Evolutionary conservation across 2,329 filamentous ascomycete species (phyloP), one percentile per base, ranked within the genome.

Genomic region (Fusarium pseudocircinatum): DNA sequence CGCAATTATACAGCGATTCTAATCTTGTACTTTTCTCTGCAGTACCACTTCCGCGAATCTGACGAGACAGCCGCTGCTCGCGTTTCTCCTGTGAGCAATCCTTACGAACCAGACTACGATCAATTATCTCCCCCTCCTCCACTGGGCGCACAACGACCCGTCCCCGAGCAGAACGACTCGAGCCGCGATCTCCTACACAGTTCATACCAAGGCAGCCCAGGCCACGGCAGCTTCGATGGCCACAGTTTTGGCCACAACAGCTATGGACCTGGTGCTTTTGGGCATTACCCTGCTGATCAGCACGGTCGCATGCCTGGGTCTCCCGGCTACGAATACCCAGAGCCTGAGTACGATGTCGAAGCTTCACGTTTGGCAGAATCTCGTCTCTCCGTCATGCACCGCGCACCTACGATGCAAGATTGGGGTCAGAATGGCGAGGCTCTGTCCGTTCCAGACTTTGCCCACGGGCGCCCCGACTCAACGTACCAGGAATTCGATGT

Each of bases 41-140:
- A 75, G 73, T 75, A 75, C 47, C 73, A 75, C 47, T 75, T 75
- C 32, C 69, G 54, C 28, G 56, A 72, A 47, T 67, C 70, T 43
- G 65, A 70, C 47, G 70, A 72, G 18, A 53, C 57, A 37, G 59
- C 49, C 26, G 24, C 30, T 24, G 30, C 72, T 37, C 65, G 56
- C 9, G 62, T 64, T 30, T 73, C 70, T 13, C 70, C 65, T 16
- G 44, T 66, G 46, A 72, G 67, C 63, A 68, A 67, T 39, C 67
- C 73, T n/a, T 75, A 75, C 53, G 63, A 69, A 22, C 63, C 56
- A 34, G 62, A 67, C 28, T 64, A 47, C 37, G 72, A 70, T 7
- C 67, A 44, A 39, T 71, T 71, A 20, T 63, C 69, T 10, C 63
- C 69, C 18, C 70, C 67, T 15, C 74, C 73, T 13, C 63, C 69